Evolutionary conservation across 2,329 filamentous ascomycete species (phyloP).

Genomic region (Penicillium concentricum): DNA sequence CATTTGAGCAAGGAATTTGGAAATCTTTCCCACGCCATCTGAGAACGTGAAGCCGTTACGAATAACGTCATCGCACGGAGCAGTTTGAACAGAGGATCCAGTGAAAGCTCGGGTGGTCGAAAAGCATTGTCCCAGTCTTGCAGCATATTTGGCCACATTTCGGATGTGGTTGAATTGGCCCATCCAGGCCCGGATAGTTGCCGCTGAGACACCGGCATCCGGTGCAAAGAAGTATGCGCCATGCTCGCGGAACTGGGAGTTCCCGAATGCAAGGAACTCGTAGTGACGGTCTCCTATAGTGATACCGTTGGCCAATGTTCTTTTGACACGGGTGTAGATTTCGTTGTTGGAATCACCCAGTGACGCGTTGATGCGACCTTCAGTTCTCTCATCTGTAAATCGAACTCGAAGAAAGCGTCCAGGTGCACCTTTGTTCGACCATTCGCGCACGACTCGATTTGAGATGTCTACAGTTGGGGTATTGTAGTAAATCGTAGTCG

Average conservation of each 20-base stretch:
- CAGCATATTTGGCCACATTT: slow-evolving; percentile 83
- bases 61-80: slow-evolving; percentile 67
- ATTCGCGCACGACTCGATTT: slow-evolving; percentile 79
- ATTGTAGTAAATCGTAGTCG: slow-evolving; percentile 75
- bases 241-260: slow-evolving; percentile 89
- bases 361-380: slow-evolving; percentile 61
- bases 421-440: slow-evolving; percentile 59
- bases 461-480: slow-evolving; percentile 81
- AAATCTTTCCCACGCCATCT: slow-evolving; percentile 94
- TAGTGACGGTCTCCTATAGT: slow-evolving; percentile 77
- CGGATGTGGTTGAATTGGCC: slow-evolving; percentile 79
- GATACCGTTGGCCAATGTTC: slow-evolving; percentile 74
- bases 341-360: slow-evolving; percentile 62
- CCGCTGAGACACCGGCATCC: slow-evolving; percentile 63
- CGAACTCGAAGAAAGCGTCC: slow-evolving; percentile 87
- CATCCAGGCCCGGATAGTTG: slow-evolving; percentile 81
- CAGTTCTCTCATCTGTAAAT: slow-evolving; percentile 76
- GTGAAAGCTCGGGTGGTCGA: slow-evolving; percentile 81
- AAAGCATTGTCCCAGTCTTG: slow-evolving; percentile 90
- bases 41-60: slow-evolving; percentile 72
- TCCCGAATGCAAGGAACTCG: slow-evolving; percentile 90
- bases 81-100: slow-evolving; percentile 58
- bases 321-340: slow-evolving; percentile 70
- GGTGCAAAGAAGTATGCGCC: slow-evolving; percentile 91
- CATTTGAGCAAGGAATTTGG: slow-evolving; percentile 69